Conservation (phyloP, 1,284 basidiomycete genomes). For the Ustilago cynodontis region DNA sequence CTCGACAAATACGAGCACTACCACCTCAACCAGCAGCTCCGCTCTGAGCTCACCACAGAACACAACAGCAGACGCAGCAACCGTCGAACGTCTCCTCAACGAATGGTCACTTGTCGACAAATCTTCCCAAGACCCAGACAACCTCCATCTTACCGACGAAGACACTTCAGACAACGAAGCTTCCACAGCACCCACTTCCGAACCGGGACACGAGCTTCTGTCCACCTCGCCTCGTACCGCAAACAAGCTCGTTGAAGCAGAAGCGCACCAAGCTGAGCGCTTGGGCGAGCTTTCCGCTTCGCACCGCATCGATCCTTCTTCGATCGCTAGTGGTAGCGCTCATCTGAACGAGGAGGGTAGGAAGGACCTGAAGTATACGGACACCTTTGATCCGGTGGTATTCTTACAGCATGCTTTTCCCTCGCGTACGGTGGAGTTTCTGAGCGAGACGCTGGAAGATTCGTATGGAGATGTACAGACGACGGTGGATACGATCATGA, state of each 20-base stretch:
- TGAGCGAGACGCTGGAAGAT: slow-evolving; percentile 47
- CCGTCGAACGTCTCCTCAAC: slow-evolving; percentile 42
- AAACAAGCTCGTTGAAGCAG: slow-evolving; percentile 4
- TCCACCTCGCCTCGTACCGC: not conserved
- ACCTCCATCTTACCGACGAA: slow-evolving; percentile 51
- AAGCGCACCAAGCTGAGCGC: slow-evolving; percentile 7
- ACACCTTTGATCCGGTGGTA: slow-evolving; percentile 38
- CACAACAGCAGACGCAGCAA: slow-evolving; percentile 25
- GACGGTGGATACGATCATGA: slow-evolving; percentile 59
- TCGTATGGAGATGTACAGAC: slow-evolving; percentile 50
- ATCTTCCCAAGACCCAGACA: slow-evolving; percentile 36
- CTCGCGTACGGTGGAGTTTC: slow-evolving; percentile 45
- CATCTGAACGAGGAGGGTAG: slow-evolving; percentile 3
- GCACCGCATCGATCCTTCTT: slow-evolving; percentile 14
- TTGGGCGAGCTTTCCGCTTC: slow-evolving; percentile 25
- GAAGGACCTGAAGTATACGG: not conserved
- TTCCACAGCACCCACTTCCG: not conserved
- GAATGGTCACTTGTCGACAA: slow-evolving; percentile 51
- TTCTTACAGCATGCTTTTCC: slow-evolving; percentile 59
- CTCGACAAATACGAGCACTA: not conserved
- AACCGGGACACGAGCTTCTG: slow-evolving; percentile 7
- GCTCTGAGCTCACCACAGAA: not conserved
- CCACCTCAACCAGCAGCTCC: slow-evolving; percentile 7
- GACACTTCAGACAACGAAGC: slow-evolving; percentile 34
- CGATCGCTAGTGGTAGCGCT: slow-evolving; percentile 7